Evolutionary conservation across 108 stramenopile genomes (phyloP), one percentile per base, ranked within the genome.

Genomic region (Pseudonitzschia pungens): DNA sequence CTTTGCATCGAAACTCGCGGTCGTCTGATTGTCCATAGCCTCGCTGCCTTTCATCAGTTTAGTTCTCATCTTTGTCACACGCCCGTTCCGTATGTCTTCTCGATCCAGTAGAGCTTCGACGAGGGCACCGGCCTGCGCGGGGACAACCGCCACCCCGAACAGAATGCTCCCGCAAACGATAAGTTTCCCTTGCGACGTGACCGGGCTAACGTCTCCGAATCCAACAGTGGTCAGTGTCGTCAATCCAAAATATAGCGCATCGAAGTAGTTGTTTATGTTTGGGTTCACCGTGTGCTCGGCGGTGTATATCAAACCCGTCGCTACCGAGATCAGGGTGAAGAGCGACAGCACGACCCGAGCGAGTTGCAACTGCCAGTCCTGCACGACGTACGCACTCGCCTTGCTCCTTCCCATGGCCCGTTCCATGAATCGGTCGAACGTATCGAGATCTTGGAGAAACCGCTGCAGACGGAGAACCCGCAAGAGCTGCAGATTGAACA

Each of bases 231-330:
- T 62, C 26, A 59, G 40, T 20, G 92, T 93, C 4, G 88, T 91
- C 33, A 93, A 65, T 27, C 89, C 89, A 70, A 93, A 93, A 73
- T 93, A 93, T 5, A 93, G 65, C 0, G 88, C 87, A 27, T 87
- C 80, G 77, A 91, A 91, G 68, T 89, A 93, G 63, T 91, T 86
- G 15, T 80, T 73, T 22, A 93, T 85, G 26, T 73, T 28, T 31
- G 88, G 85, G 83, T 93, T 93, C 18, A 81, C 83, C 8, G 74
- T 74, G 52, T 91, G 80, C 64, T 93, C 92, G 11, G 84, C 84
- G 8, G 85, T 81, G 64, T 93, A 93, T 28, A 91, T 93, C 51
- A 93, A 71, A 21, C 92, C 92, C 10, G 92, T 81, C n/a, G 80
- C 66, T 11, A 93, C 88, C 62, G 87, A 88, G 16, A 87, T 65